Evolutionary conservation across 139 green algal genomes (phyloP).

Genomic region (Tetradesmus lagerheimii): DNA sequence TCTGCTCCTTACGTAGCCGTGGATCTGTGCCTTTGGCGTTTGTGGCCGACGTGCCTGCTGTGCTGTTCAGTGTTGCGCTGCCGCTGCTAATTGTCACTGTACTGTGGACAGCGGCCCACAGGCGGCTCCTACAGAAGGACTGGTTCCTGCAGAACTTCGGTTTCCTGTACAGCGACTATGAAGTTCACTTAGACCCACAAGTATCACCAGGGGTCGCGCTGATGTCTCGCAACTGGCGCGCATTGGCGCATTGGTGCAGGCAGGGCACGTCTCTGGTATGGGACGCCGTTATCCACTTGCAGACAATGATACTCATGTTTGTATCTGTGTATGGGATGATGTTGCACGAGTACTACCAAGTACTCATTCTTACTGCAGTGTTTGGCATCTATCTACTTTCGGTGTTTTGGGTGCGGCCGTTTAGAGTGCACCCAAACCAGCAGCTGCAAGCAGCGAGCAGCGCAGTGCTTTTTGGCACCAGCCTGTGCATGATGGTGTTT

Average conservation of each 20-base stretch:
- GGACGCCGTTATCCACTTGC: constrained; percentile 11
- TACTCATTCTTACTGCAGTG: background rate
- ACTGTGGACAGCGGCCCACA: background rate
- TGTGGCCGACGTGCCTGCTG: background rate
- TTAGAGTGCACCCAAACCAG: background rate
- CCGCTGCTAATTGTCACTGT: background rate
- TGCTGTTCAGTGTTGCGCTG: background rate
- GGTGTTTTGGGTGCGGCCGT: background rate
- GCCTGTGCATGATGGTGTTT: background rate
- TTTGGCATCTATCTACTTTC: background rate
- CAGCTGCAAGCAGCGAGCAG: background rate
- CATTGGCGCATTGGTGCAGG: background rate
- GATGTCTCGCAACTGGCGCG: background rate
- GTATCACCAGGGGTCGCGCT: background rate
- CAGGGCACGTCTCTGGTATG: background rate
- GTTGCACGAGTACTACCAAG: constrained; percentile 27
- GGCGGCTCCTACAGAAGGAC: background rate
- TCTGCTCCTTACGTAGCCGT: background rate
- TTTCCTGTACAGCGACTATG: background rate
- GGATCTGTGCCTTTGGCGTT: background rate
- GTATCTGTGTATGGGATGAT: background rate
- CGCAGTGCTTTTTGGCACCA: constrained; percentile 3
- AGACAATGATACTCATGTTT: background rate
- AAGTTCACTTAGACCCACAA: background rate
- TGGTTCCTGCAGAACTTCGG: background rate